Evolutionary conservation across 2,329 filamentous ascomycete genomes (phyloP).

Genomic region (Trematosphaeria pertusa): DNA sequence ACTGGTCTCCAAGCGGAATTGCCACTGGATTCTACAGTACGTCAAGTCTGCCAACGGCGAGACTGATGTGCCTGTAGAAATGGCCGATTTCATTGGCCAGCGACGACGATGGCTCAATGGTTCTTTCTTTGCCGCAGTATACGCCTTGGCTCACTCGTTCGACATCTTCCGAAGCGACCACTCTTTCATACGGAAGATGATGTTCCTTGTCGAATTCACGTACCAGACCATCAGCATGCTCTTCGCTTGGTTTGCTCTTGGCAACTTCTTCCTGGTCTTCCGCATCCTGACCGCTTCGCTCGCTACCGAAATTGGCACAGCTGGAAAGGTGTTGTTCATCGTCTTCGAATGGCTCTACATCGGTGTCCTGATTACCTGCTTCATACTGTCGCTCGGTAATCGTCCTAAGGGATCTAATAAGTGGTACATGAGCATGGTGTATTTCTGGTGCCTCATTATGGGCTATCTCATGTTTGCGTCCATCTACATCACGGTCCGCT

Average conservation of each 20-base stretch:
- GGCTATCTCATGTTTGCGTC: conserved; percentile 91
- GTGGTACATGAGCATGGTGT: conserved; percentile 96
- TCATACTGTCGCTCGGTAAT: conserved; percentile 93
- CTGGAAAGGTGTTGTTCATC: conserved; percentile 81
- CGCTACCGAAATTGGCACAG: conserved; percentile 76
- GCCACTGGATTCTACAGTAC: conserved; percentile 96
- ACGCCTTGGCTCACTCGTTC: conserved; percentile 93
- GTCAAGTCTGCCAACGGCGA: conserved; percentile 97
- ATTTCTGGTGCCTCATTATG: conserved; percentile 98
- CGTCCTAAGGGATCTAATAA: conserved; percentile 91
- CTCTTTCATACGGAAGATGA: conserved; percentile 82
- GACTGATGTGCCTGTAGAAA: conserved; percentile 93
- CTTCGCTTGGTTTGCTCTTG: conserved; percentile 97
- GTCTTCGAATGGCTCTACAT: conserved; percentile 97
- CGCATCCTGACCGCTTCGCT: conserved; percentile 92
- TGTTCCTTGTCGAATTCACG: conserved; percentile 89
- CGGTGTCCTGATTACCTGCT: conserved; percentile 89
- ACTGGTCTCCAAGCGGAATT: conserved; percentile 95
- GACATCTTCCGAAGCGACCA: conserved; percentile 95
- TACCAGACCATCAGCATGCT: conserved; percentile 98
- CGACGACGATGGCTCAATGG: conserved; percentile 97
- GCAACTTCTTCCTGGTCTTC: conserved; percentile 99
- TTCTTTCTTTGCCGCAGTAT: conserved; percentile 96
- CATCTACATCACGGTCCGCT: conserved; percentile 88
- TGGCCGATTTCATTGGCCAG: conserved; percentile 94